Conservation (phyloP, 768 basidiomycete species). For the Suillus weaverae region DNA sequence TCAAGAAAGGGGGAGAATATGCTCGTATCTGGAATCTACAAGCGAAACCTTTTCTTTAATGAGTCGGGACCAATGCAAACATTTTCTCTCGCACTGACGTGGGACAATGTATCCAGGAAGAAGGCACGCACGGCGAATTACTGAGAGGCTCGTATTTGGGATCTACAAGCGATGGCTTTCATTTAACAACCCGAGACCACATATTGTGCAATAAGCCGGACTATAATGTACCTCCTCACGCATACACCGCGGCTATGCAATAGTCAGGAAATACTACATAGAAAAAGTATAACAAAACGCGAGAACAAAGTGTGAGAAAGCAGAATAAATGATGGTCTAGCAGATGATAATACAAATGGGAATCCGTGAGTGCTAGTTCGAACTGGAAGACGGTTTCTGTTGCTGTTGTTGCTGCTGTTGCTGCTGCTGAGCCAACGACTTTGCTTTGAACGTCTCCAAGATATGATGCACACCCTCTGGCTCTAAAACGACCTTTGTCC, state of each 20-base stretch:
- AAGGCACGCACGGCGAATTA: slow-evolving; percentile 64
- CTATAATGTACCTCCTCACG: neutral
- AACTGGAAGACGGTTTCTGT: neutral
- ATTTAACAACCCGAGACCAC: slow-evolving; percentile 24
- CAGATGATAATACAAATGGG: neutral
- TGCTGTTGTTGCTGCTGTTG: neutral
- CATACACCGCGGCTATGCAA: neutral
- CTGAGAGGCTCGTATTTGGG: slow-evolving; percentile 65
- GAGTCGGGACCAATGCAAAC: no score
- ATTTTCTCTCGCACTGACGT: neutral
- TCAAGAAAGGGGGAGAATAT: slow-evolving; percentile 28
- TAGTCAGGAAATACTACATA: slow-evolving; percentile 3
- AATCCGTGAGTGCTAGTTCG: neutral
- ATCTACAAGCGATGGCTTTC: slow-evolving; percentile 70
- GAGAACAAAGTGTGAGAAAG: neutral
- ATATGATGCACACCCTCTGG: slow-evolving; percentile 44
- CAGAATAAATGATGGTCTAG: slow-evolving; percentile 2
- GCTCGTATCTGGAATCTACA: slow-evolving; percentile 57
- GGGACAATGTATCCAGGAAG: slow-evolving; percentile 45
- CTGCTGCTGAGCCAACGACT: slow-evolving; percentile 18
- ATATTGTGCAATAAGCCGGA: neutral
- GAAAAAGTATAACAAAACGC: neutral
- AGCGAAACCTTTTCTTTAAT: slow-evolving; percentile 61
- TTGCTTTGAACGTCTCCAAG: slow-evolving; percentile 41
- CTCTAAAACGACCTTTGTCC: slow-evolving; percentile 77